Evolutionary conservation across 352 stramenopile species (phyloP).

Genomic region (Paralagenidium karlingii): DNA sequence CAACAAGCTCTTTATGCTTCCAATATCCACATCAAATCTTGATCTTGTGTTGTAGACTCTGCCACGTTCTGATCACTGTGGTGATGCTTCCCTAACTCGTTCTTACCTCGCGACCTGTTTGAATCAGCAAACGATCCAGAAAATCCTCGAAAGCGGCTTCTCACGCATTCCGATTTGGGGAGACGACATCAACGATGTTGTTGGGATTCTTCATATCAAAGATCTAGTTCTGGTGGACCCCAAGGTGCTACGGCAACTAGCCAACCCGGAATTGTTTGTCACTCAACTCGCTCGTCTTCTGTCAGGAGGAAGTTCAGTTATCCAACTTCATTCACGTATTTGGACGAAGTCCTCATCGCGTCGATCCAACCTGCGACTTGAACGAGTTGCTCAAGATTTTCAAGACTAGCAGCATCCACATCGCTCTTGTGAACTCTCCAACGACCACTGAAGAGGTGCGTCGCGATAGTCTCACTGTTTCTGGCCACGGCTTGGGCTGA

Average conservation of each 20-base stretch:
- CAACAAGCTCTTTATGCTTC: conserved; percentile 93
- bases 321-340: conserved; percentile 63
- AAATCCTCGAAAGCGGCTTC: conserved; percentile 94
- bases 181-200: conserved; percentile 80
- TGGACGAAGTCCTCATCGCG: conserved; percentile 38
- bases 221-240: conserved; percentile 98
- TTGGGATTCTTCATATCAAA: conserved; percentile 97
- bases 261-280: conserved; percentile 77
- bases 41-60: conserved; percentile 1
- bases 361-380: conserved; percentile 87
- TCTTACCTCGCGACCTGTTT: too few relatives aligned
- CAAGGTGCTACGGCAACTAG: conserved; percentile 80
- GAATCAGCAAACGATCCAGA: conserved; percentile 79
- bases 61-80: conserved; percentile 10
- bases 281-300: conserved; percentile 8
- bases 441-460: conserved; percentile 36
- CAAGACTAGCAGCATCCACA: conserved; percentile 86
- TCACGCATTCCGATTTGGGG: conserved; percentile 90
- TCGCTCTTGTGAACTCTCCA: conserved; percentile 92
- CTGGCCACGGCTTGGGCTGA: not conserved
- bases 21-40: conserved; percentile 20
- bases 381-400: conserved; percentile 91
- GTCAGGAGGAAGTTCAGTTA: conserved; percentile 44
- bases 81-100: too few relatives aligned
- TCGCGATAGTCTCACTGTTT: not conserved